A percentile compares a stretch with the other conserved stretches of the same genome.
These are phyloP conservation scores for Solanum chiquidenum DNA, from an alignment of 257 asterid genomes.

Conservation along the genomic window DNA sequence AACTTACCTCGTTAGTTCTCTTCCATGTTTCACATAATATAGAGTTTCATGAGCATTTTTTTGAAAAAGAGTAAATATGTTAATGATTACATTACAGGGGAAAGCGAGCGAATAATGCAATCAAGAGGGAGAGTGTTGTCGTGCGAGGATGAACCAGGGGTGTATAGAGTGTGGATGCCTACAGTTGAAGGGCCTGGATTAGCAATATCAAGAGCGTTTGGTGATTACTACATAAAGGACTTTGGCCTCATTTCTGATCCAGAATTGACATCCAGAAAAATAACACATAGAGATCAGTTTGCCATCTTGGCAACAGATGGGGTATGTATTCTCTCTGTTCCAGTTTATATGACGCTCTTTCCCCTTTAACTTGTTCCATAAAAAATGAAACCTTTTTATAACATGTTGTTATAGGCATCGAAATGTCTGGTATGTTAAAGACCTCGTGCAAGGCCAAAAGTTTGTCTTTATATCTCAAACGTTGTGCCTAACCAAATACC, in stretches of 20 bases:
- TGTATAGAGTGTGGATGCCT: conserved; percentile 74
- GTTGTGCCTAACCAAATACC: neutral
- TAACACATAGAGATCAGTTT: conserved; percentile 45
- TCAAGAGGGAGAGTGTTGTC: conserved; percentile 42
- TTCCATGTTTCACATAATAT: neutral
- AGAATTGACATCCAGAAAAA: conserved; percentile 44
- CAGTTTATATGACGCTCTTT: neutral
- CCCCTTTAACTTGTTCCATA: neutral
- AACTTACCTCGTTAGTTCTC: conserved; percentile 49
- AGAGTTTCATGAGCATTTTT: neutral
- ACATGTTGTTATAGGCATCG: neutral
- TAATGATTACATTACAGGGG: conserved; percentile 26
- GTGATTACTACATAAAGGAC: conserved; percentile 63
- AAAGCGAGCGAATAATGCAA: conserved; percentile 52
- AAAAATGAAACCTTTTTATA: neutral
- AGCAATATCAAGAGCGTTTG: conserved; percentile 74
- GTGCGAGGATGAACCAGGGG: conserved; percentile 58
- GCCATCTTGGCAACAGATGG: conserved; percentile 77
- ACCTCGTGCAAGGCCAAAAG: neutral
- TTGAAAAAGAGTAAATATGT: neutral
- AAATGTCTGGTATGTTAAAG: neutral
- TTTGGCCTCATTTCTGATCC: conserved; percentile 81
- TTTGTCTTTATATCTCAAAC: neutral
- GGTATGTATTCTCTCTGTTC: conserved; percentile 1
- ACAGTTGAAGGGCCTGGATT: conserved; percentile 62